Evolutionary conservation across 495 filamentous ascomycete species (phyloP).

Genomic region (Penicillium lagena): DNA sequence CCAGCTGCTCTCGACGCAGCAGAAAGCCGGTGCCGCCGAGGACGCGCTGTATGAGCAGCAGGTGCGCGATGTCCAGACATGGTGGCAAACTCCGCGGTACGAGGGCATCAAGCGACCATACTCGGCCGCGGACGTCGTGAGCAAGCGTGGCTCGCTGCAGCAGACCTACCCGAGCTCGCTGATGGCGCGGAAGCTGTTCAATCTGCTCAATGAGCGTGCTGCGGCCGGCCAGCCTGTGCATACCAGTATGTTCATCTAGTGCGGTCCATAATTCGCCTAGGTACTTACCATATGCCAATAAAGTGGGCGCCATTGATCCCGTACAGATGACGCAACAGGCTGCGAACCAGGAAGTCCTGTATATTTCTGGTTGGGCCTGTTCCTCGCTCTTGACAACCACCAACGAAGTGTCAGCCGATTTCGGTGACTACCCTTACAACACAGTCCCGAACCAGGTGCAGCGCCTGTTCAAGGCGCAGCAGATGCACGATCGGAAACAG

Average conservation of each 20-base stretch:
- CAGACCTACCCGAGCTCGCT: conserved; percentile 85
- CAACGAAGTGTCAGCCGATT: conserved; percentile 94
- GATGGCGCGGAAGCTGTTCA: conserved; percentile 92
- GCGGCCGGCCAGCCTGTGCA: conserved; percentile 80
- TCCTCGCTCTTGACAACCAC: conserved; percentile 86
- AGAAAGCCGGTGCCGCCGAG: conserved; percentile 72
- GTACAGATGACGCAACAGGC: conserved; percentile 99
- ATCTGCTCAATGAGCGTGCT: conserved; percentile 70
- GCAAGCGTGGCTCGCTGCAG: conserved; percentile 79
- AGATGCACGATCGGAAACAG: conserved; percentile 92
- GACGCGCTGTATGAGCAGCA: conserved; percentile 75
- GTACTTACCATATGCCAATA: background rate
- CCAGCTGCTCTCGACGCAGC: conserved; percentile 66
- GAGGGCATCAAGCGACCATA: conserved; percentile 89
- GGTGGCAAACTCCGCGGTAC: conserved; percentile 81
- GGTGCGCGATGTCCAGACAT: conserved; percentile 73
- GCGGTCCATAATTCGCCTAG: background rate
- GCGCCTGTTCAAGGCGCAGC: conserved; percentile 90
- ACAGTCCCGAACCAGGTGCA: conserved; percentile 98
- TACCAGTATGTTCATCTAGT: conserved; percentile 56
- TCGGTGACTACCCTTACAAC: conserved; percentile 98
- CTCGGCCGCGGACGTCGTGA: conserved; percentile 82
- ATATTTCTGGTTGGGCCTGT: conserved; percentile 96
- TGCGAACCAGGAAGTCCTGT: conserved; percentile 88
- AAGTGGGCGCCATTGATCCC: conserved; percentile 96